phyloP scores from a whole-genome alignment of 148 eudicot species.

The Vaccinium corymbosum region DNA sequence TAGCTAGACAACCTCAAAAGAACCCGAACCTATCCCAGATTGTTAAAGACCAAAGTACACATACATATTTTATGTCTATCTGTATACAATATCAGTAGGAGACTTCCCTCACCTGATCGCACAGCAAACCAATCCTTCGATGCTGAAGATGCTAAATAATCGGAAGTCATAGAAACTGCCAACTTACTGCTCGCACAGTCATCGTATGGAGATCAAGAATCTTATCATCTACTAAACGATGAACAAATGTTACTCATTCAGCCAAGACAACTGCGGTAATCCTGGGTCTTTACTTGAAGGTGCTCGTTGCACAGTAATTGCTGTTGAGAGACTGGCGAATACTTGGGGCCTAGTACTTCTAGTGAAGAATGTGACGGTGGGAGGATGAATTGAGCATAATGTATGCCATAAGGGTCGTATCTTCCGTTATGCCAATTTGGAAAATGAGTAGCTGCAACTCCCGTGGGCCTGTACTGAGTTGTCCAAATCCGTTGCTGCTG shows the following conservation, averaged over 20 bases:
- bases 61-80: background rate
- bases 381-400: constrained; percentile 26
- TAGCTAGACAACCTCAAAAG: background rate
- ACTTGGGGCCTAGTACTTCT: constrained; percentile 33
- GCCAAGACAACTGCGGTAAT: background rate
- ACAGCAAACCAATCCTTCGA: background rate
- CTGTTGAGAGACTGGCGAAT: constrained; percentile 24
- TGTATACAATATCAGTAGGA: background rate
- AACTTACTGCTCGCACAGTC: background rate
- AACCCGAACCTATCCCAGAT: background rate
- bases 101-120: background rate
- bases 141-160: background rate
- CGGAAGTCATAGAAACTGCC: background rate
- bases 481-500: constrained; percentile 42
- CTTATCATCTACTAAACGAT: background rate
- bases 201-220: background rate
- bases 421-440: constrained; percentile 43
- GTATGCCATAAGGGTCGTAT: constrained; percentile 27
- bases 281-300: background rate
- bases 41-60: background rate
- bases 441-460: constrained; percentile 31
- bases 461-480: constrained; percentile 32
- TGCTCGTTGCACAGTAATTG: constrained; percentile 46
- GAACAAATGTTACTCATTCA: background rate
- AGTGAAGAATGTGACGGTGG: constrained; percentile 32